Base-by-base conservation (phyloP, 495 filamentous ascomycete species). In the Immersiella caudata region DNA sequence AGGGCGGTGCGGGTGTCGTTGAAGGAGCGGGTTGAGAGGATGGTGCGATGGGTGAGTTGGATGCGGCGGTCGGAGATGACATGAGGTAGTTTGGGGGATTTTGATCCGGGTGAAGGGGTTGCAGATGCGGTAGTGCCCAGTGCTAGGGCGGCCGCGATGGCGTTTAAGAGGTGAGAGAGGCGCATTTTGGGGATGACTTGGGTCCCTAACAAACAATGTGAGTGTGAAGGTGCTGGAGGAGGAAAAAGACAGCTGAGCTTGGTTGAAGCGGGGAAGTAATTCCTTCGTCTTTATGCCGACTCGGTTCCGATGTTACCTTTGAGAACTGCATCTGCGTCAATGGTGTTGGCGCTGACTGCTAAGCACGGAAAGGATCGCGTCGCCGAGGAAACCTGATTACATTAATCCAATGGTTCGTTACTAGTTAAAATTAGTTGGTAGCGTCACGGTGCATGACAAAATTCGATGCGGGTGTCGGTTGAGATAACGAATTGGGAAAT, bases 31-130 rank as follows among this genome's bases (percentile, higher is more conserved):
- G 52, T 18, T 11, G 62, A 64, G 24, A 35, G 25, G 24, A 64
- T 56, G 62, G 62, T 55, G 49, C 62, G 46, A 18, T 64, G 62
- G 62, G 33, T 64, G 62, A 64, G 24, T 14, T 16, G 18, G 49
- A 55, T 64, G 11, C 3, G 18, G 26, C 26, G 46, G 62, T 64
- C 62, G 20, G 50, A 64, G 25, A 64, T 35, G 21, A 25, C 3
- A 1, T n/a, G 29, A 33, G 29, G 29, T 3, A 8, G 29, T 33
- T 33, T 33, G 40, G 40, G 40, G 4, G 40, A 14, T 46, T 46
- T 46, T 2, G 40, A 12, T 18, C 16, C 40, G 40, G 40, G 40
- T 5, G 40, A 33, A 8, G 29, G 29, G 29, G 29, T 33, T 33
- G 29, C 29, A 8, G 29, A 14, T 46, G 11, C 40, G 40, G 40